Conservation (phyloP, 148 eudicot genomes). For the Rhododendron molle region DNA sequence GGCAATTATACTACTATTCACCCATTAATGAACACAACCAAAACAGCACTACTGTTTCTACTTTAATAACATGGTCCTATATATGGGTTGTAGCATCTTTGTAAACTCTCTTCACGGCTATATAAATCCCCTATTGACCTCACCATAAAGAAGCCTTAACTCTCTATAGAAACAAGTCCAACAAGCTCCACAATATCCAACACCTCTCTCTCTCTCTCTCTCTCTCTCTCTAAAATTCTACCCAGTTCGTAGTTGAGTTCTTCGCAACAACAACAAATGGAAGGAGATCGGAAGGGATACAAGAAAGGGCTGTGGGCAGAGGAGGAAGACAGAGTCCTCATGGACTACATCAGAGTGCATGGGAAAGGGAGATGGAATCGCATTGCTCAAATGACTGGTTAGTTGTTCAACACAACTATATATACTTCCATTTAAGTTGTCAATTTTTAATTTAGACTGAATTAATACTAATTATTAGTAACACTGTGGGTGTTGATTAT, state of each 20-base stretch:
- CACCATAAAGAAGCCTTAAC: not conserved
- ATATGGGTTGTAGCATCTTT: not conserved
- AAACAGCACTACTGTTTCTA: no score
- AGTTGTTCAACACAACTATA: not conserved
- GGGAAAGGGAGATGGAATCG: conserved; percentile 29
- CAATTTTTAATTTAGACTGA: not conserved
- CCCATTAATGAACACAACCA: no score
- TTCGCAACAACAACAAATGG: not conserved
- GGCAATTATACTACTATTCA: no score
- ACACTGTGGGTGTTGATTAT: not conserved
- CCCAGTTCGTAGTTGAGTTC: not conserved
- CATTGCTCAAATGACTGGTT: conserved; percentile 21
- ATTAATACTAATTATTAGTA: not conserved
- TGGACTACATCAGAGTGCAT: conserved; percentile 16
- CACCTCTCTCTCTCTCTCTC: not conserved
- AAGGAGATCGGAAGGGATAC: conserved; percentile 9
- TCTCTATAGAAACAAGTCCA: not conserved
- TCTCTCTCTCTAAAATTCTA: not conserved
- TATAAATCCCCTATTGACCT: not conserved
- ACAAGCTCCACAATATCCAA: not conserved
- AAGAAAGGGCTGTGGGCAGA: conserved; percentile 28
- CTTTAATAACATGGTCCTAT: no score
- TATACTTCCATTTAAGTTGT: not conserved
- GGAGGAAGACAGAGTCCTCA: conserved; percentile 25
- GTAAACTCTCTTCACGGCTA: not conserved